A percentile compares a stretch with the other conserved stretches of the same genome.
Conservation (phyloP, 495 filamentous ascomycete species). For the Copromyces sp. region DNA sequence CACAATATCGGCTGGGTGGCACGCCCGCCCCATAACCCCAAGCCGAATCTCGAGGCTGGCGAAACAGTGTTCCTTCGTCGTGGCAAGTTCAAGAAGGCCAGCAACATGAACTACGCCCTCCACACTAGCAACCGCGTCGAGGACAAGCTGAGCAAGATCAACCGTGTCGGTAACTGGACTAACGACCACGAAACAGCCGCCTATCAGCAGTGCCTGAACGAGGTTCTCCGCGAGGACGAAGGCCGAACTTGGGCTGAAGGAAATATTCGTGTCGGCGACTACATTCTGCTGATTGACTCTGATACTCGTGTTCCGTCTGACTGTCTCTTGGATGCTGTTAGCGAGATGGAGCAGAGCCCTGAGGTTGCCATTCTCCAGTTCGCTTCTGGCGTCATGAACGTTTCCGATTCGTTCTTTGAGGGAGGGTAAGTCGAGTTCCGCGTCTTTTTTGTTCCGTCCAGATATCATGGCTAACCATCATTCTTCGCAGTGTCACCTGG, state of each 20-base stretch:
- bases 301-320: conserved; percentile 59
- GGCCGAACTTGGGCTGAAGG: conserved; percentile 60
- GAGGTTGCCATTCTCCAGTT: conserved; percentile 63
- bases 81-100: conserved; percentile 67
- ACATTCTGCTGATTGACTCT: conserved; percentile 57
- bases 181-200: conserved; percentile 40
- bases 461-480: neutral
- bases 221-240: conserved; percentile 46
- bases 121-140: conserved; percentile 50
- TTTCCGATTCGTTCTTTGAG: conserved; percentile 50
- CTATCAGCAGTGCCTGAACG: conserved; percentile 38
- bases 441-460: neutral
- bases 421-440: conserved; percentile 30
- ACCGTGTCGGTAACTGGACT: conserved; percentile 36
- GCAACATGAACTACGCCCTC: conserved; percentile 64
- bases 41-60: conserved; percentile 22
- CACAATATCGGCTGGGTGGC: conserved; percentile 54
- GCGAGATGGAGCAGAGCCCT: conserved; percentile 62
- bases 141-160: conserved; percentile 38
- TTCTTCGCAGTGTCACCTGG: conserved; percentile 45
- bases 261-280: conserved; percentile 60
- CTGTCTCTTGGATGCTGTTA: conserved; percentile 57
- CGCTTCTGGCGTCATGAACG: conserved; percentile 61
- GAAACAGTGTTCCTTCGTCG: conserved; percentile 41
- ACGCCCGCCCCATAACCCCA: conserved; percentile 49